Evolutionary conservation across 176 grass and related monocot genomes (phyloP).

Genomic region (Phoenix roebelenii): DNA sequence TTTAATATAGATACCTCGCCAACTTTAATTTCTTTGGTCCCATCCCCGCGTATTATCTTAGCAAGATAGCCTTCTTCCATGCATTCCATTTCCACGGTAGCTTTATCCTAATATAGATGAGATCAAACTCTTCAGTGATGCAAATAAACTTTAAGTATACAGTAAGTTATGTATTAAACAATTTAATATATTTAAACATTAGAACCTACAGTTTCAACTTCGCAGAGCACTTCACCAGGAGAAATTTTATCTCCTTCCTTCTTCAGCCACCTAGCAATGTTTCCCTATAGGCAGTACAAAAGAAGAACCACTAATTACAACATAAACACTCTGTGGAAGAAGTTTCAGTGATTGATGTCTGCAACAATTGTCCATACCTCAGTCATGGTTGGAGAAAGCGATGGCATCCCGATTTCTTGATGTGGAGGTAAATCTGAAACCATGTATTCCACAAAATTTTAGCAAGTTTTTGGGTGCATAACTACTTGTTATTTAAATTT

Average conservation of each 20-base stretch:
- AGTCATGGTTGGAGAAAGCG: constrained; percentile 94
- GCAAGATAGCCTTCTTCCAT: constrained; percentile 99
- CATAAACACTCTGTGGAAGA: no score
- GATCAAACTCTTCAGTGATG: constrained; percentile 9
- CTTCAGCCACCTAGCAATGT: constrained; percentile 91
- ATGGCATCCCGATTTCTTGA: constrained; percentile 86
- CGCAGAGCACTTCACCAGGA: constrained; percentile 84
- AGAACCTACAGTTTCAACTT: constrained; percentile 86
- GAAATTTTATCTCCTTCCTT: constrained; percentile 94
- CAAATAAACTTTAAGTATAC: no score
- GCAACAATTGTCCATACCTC: constrained; percentile 34
- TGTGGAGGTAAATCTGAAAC: constrained; percentile 73
- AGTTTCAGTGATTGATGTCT: no score
- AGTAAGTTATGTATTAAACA: no score
- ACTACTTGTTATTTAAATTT: background rate
- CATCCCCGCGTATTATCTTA: constrained; percentile 87
- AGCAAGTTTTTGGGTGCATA: constrained; percentile 2
- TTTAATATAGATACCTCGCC: constrained; percentile 43
- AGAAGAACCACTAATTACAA: constrained; percentile 8
- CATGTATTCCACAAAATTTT: constrained; percentile 10
- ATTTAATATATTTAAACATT: no score
- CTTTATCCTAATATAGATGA: constrained; percentile 63
- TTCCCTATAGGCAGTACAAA: constrained; percentile 49
- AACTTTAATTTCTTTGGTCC: constrained; percentile 96
- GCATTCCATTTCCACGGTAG: constrained; percentile 92